phyloP scores from a whole-genome alignment of 306 rosid genomes.

The Cercis canadensis region DNA sequence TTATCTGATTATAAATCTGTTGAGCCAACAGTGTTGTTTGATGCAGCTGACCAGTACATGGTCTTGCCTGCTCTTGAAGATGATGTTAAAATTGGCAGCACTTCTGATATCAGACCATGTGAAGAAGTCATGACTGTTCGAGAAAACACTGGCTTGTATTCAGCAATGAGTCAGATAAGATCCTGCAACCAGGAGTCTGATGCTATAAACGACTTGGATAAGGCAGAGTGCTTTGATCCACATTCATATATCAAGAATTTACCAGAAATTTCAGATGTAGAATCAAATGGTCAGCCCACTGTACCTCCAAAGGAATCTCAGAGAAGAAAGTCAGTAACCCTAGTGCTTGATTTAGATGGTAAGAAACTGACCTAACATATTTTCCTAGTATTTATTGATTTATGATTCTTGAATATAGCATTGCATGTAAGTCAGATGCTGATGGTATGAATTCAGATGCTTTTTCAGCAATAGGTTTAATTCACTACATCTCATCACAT shows the following conservation, averaged over 20 bases:
- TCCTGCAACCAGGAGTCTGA: slow-evolving; percentile 66
- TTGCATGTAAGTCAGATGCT: not conserved
- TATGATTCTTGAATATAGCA: slow-evolving; percentile 7
- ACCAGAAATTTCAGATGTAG: slow-evolving; percentile 85
- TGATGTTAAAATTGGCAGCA: slow-evolving; percentile 53
- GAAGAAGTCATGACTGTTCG: slow-evolving; percentile 58
- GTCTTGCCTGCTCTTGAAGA: slow-evolving; percentile 84
- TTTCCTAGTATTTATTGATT: not conserved
- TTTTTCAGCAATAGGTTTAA: not conserved
- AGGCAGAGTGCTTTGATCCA: slow-evolving; percentile 89
- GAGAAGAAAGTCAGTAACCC: slow-evolving; percentile 69
- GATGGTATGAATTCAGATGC: not conserved
- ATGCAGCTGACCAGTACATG: slow-evolving; percentile 78
- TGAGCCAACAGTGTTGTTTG: slow-evolving; percentile 61
- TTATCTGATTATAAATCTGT: slow-evolving; percentile 60
- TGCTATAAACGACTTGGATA: slow-evolving; percentile 61
- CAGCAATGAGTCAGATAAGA: slow-evolving; percentile 76
- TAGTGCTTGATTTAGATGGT: slow-evolving; percentile 99
- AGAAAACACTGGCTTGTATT: slow-evolving; percentile 67
- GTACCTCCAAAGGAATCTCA: slow-evolving; percentile 60
- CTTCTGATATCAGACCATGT: slow-evolving; percentile 49
- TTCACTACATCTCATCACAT: slow-evolving; percentile 2
- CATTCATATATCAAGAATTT: slow-evolving; percentile 78
- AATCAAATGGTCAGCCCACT: slow-evolving; percentile 61
- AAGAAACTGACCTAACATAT: slow-evolving; percentile 45